Evolutionary conservation across 371 early-diverging fungal species (phyloP), one percentile per base, ranked within the genome.

Genomic region (Synchytrium microbalum): DNA sequence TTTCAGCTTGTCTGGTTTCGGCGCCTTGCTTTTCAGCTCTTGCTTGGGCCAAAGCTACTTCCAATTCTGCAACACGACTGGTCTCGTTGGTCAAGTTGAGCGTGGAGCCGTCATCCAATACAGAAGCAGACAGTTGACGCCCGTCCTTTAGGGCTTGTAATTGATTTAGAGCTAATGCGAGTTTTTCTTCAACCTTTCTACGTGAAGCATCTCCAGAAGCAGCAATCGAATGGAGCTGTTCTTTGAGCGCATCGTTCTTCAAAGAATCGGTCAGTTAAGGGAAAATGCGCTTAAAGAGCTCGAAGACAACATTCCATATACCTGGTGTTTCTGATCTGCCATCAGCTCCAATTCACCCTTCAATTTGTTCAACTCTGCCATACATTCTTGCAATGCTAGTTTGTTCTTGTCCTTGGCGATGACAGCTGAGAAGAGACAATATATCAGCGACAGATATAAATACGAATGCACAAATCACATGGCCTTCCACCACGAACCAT

Each of bases 171-270:
- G 62, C 62, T 62, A 8, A 10, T 24, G 66, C 59, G 27, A 70
- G 31, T 29, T 68, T 32, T 1, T 58, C n/a, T 38, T 62, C 62
- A 13, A 62, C 14, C 16, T 61, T 5, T 62, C 25, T 60, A 19
- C 68, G 54, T 33, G 70, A 64, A 30, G 38, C 33, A 32, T 76
- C 77, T 51, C 38, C 63, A 53, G 57, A 32, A 2, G 67, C 52
- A 1, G 70, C 75, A 0, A 77, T 31, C 32, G 66, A 67, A 56
- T 71, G 77, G 54, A 77, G 74, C 53, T 77, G 68, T 14, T 77
- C 77, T 64, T 74, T 74, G 53, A 77, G 63, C 2, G 71, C 64
- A 19, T 59, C 53, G 54, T 74, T 72, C 72, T 71, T 32, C 14
- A 28, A n/a, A 30, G 27, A 1, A 59, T 24, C 28, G 3, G 56